Evolutionary conservation across 345 rosid genomes (phyloP).

Genomic region (Acer saccharum): DNA sequence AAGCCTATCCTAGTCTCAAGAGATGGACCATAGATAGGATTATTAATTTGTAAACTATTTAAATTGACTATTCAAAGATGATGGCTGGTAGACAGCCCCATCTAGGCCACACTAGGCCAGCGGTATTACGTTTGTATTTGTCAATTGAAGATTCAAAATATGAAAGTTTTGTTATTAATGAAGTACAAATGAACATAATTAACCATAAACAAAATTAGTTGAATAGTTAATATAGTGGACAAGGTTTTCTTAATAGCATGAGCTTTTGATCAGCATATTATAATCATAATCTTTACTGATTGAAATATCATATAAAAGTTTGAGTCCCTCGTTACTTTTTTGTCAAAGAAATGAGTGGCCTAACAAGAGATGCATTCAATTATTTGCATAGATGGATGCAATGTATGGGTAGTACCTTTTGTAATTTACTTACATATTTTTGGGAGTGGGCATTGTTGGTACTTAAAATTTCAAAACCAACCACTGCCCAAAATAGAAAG

Average conservation of each 20-base stretch:
- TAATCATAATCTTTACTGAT: too few species aligned
- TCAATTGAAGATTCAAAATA: neutral
- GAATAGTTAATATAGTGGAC: neutral
- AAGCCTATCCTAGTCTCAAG: neutral
- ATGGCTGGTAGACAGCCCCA: neutral
- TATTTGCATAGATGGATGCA: neutral
- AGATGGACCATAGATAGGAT: neutral
- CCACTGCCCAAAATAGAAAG: slow-evolving; percentile 21
- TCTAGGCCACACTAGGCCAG: neutral
- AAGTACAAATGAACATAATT: neutral
- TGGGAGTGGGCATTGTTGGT: neutral
- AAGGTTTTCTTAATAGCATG: too few species aligned
- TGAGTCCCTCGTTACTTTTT: too few species aligned
- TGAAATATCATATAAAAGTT: too few species aligned
- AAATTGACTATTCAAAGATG: neutral
- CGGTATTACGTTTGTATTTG: neutral
- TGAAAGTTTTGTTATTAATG: neutral
- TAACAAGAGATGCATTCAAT: neutral
- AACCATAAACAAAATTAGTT: neutral
- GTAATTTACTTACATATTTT: neutral
- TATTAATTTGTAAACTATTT: too few species aligned
- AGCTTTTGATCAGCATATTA: too few species aligned
- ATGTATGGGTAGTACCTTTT: neutral
- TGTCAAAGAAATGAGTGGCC: neutral
- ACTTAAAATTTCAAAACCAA: neutral